Evolutionary conservation across 345 rosid species (phyloP), one percentile per base, ranked within the genome.

Genomic region (Boechera stricta): DNA sequence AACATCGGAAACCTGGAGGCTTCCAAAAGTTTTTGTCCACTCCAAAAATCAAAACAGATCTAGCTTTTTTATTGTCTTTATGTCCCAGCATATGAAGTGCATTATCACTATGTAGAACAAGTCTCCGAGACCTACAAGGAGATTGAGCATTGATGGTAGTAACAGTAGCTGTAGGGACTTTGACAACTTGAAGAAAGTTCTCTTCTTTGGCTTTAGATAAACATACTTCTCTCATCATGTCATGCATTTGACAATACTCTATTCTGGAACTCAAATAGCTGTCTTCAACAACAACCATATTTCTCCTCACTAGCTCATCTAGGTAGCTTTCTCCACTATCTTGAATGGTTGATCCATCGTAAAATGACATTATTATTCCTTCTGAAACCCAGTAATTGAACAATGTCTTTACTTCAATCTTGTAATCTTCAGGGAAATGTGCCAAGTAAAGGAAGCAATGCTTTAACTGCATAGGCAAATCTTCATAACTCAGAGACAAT

Each of bases 341-440:
- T 56, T 29, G 83, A 5, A 53, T 69, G 41, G 18, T 52, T 36
- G 59, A 2, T 56, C 81, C 47, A 61, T 71, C 39, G 1, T 33
- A 38, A 29, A 82, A 1, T 0, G 63, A 24, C 10, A 21, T 53
- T 15, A 1, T 12, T 39, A 84, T 38, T 31, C 86, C 88, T 58
- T 83, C 84, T 9, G 84, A 83, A 60, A 52, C 67, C 90, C 86
- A 88, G 28, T 79, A 73, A 15, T 32, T 69, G 42, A 80, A 53
- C 45, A 88, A 47, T 41, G 39, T 82, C 6, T 62, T n/a, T 0
- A 49, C 47, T 0, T 64, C 16, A 67, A 88, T 88, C 3, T 58
- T 66, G 7, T 5, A 73, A 41, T 78, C 42, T 63, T 69, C 75
- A 0, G 75, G 59, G 31, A 77, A 69, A 77, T 41, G 38, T 1